phyloP scores from a whole-genome alignment of 2,329 filamentous ascomycete genomes.

The Pseudopithomyces maydicus region DNA sequence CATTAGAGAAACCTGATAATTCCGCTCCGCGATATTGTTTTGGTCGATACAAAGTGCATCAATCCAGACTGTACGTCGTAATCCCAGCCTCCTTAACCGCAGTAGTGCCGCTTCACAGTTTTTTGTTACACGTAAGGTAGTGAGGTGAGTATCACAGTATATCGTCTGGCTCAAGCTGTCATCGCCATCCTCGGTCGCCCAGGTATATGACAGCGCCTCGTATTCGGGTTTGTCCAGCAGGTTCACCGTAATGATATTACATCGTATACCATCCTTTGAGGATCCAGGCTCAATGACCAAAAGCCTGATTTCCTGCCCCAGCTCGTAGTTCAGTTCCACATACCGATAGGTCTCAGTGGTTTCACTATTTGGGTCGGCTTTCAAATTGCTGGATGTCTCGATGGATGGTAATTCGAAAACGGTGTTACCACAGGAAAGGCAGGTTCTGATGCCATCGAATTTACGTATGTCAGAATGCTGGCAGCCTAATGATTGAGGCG shows the following conservation, averaged over 20 bases:
- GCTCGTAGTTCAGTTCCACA: slow-evolving; percentile 10
- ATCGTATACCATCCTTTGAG: slow-evolving; percentile 5
- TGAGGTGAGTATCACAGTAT: neutral
- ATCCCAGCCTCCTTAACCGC: neutral
- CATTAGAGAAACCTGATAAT: slow-evolving; percentile 15
- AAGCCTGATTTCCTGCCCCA: slow-evolving; percentile 22
- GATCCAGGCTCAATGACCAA: slow-evolving; percentile 14
- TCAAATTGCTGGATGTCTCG: neutral
- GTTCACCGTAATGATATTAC: slow-evolving; percentile 18
- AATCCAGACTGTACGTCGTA: slow-evolving; percentile 6
- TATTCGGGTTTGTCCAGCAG: slow-evolving; percentile 19
- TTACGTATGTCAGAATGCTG: slow-evolving; percentile 14
- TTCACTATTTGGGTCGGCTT: neutral
- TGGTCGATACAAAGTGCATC: slow-evolving; percentile 16
- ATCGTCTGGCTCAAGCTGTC: neutral
- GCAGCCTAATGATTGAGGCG: neutral
- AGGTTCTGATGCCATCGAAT: slow-evolving; percentile 14
- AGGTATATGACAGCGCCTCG: slow-evolving; percentile 29
- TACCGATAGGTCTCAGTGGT: slow-evolving; percentile 6
- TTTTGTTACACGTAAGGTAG: slow-evolving; percentile 6
- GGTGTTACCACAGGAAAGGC: slow-evolving; percentile 17
- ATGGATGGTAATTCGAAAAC: slow-evolving; percentile 5
- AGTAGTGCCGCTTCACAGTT: slow-evolving; percentile 17
- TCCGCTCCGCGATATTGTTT: slow-evolving; percentile 8
- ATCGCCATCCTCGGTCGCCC: slow-evolving; percentile 15